Percentiles rank a stretch among this genome's conserved stretches.
Evolutionary conservation across 805 yeast genomes (phyloP).

Genomic region (Ogataea nitratoaversa): DNA sequence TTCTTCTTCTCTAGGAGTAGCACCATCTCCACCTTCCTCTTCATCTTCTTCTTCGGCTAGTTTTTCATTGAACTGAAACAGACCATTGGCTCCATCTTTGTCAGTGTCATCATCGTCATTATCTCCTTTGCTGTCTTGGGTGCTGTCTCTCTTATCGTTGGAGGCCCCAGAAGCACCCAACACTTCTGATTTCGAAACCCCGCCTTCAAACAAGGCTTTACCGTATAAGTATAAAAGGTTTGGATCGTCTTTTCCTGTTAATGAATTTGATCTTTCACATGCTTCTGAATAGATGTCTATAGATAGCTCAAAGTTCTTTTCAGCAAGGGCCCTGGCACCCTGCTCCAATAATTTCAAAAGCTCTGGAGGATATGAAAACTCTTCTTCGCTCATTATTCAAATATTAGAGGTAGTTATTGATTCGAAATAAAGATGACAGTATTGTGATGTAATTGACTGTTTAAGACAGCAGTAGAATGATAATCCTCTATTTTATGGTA

Average conservation of each 20-base stretch:
- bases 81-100: constrained; percentile 27
- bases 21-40: constrained; percentile 16
- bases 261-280: constrained; percentile 51
- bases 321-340: constrained; percentile 63
- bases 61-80: constrained; percentile 17
- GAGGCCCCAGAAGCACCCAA: constrained; percentile 49
- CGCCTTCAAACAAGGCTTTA: constrained; percentile 71
- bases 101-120: constrained; percentile 26
- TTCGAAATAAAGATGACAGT: too few relatives aligned
- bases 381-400: constrained; percentile 1
- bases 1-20: constrained; percentile 21
- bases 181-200: constrained; percentile 69
- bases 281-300: constrained; percentile 69
- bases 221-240: constrained; percentile 75
- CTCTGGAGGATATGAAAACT: constrained; percentile 33
- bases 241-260: constrained; percentile 62
- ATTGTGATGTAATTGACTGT: too few relatives aligned
- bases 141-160: constrained; percentile 21
- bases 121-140: constrained; percentile 9
- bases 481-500: too few relatives aligned
- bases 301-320: constrained; percentile 63
- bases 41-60: constrained; percentile 34
- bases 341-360: constrained; percentile 47
- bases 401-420: too few relatives aligned
- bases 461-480: too few relatives aligned